Percentiles rank a stretch among this genome's conserved stretches.
Conservation (phyloP, 441 rosid genomes). For the Gossypium lobatum region DNA sequence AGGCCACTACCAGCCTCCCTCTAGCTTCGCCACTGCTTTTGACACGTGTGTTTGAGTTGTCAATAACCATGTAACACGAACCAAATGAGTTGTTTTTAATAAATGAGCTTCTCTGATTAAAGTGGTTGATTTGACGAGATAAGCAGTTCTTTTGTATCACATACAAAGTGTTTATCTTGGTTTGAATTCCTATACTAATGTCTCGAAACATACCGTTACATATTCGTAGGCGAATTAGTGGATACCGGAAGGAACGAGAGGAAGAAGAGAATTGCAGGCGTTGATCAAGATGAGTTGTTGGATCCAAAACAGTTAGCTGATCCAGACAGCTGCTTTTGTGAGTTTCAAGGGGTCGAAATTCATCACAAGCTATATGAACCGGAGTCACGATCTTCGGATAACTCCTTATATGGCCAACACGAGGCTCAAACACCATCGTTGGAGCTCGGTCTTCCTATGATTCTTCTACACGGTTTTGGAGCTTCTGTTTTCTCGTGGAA, state of each 20-base stretch:
- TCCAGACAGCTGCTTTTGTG: slow-evolving; percentile 82
- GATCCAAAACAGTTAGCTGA: slow-evolving; percentile 68
- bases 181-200: background rate
- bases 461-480: slow-evolving; percentile 85
- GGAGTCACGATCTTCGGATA: slow-evolving; percentile 19
- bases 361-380: slow-evolving; percentile 66
- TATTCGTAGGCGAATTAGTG: slow-evolving; percentile 27
- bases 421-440: background rate
- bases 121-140: too few species aligned
- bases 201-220: background rate
- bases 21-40: too few species aligned
- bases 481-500: slow-evolving; percentile 90
- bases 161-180: too few species aligned
- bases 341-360: slow-evolving; percentile 70
- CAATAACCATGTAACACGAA: too few species aligned
- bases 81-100: too few species aligned
- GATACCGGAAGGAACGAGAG: slow-evolving; percentile 21
- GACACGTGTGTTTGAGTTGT: too few species aligned
- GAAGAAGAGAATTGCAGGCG: slow-evolving; percentile 37
- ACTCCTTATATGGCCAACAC: slow-evolving; percentile 10
- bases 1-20: too few species aligned
- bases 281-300: slow-evolving; percentile 66
- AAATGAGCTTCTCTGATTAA: too few species aligned
- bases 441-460: slow-evolving; percentile 45
- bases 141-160: too few species aligned